Evolutionary conservation across 495 filamentous ascomycete genomes (phyloP).

Genomic region (Lasiosphaeria miniovina): DNA sequence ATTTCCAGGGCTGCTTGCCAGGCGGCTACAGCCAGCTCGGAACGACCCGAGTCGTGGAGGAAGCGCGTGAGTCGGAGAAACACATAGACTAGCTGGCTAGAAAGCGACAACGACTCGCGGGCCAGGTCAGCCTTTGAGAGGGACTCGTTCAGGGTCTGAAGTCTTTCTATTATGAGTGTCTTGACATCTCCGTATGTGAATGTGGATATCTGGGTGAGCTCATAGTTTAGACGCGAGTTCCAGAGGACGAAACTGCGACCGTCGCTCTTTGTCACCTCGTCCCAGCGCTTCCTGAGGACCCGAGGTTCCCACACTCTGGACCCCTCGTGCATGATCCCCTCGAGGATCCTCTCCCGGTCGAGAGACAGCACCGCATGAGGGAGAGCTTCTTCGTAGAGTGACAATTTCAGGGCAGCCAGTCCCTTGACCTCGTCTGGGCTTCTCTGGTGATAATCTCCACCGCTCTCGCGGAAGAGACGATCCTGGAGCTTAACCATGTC

Average conservation of each 20-base stretch:
- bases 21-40: slow-evolving; percentile 70
- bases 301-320: slow-evolving; percentile 66
- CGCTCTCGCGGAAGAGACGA: slow-evolving; percentile 47
- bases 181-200: slow-evolving; percentile 69
- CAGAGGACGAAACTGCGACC: slow-evolving; percentile 62
- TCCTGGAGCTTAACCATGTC: slow-evolving; percentile 74
- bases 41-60: slow-evolving; percentile 73
- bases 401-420: slow-evolving; percentile 73
- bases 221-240: slow-evolving; percentile 71
- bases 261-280: slow-evolving; percentile 54
- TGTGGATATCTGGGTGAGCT: slow-evolving; percentile 61
- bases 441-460: slow-evolving; percentile 25
- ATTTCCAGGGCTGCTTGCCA: slow-evolving; percentile 86
- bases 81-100: slow-evolving; percentile 62
- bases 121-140: slow-evolving; percentile 18
- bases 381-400: slow-evolving; percentile 78
- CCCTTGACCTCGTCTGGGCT: slow-evolving; percentile 57
- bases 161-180: slow-evolving; percentile 52
- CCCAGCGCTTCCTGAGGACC: slow-evolving; percentile 63
- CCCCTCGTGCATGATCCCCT: slow-evolving; percentile 71
- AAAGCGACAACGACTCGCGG: slow-evolving; percentile 28
- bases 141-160: slow-evolving; percentile 47
- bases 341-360: slow-evolving; percentile 54
- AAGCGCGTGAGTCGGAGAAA: slow-evolving; percentile 71
- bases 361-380: slow-evolving; percentile 42